Percentiles rank a stretch among this genome's conserved stretches.
Conservation (phyloP, 108 stramenopile genomes). For the Aurantiochytrium sp. region DNA sequence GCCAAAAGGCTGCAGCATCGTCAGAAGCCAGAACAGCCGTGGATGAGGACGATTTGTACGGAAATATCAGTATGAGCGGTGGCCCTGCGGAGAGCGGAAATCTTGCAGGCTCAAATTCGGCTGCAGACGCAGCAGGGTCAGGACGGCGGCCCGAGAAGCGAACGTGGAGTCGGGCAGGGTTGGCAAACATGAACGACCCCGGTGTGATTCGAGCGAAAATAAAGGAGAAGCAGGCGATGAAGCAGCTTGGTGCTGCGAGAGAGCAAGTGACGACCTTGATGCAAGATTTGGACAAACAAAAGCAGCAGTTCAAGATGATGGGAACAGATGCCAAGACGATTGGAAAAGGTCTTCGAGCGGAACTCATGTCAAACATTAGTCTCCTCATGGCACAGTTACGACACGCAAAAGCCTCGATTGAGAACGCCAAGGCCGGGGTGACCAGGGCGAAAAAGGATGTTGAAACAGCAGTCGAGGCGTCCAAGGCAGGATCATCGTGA, state of each 20-base stretch:
- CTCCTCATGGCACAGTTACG: not conserved
- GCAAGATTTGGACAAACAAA: not conserved
- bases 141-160: not conserved
- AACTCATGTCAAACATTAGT: not conserved
- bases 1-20: no score
- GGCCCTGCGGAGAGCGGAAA: not conserved
- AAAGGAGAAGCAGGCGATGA: not conserved
- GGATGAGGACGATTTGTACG: not conserved
- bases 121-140: not conserved
- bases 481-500: not conserved
- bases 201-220: not conserved
- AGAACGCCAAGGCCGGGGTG: not conserved
- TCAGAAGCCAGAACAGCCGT: not conserved
- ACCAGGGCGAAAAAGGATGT: not conserved
- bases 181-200: not conserved
- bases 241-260: not conserved
- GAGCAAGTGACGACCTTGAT: not conserved
- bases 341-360: not conserved
- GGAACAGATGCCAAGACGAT: not conserved
- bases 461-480: not conserved
- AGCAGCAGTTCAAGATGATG: not conserved
- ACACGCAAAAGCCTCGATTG: not conserved
- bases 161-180: conserved; percentile 15
- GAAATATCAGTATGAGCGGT: not conserved
- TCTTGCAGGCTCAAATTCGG: not conserved